Percentiles rank a stretch among this genome's conserved stretches.
Conservation (phyloP, 306 rosid species). For the Vachellia pachyceras region DNA sequence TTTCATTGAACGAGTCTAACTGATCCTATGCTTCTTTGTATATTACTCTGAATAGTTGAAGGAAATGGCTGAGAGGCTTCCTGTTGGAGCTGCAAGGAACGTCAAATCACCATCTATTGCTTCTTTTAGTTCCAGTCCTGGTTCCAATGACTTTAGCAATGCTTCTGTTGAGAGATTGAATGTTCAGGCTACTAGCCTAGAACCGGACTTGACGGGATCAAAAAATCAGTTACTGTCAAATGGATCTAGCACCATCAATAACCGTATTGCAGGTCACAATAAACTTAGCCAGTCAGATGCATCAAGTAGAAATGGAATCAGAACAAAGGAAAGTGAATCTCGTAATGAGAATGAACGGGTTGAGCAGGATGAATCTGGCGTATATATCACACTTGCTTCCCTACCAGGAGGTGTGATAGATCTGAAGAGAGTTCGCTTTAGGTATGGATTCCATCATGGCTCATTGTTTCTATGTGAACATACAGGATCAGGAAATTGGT, state of each 20-base stretch:
- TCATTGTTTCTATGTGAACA: constrained; percentile 13
- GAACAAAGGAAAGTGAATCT: constrained; percentile 80
- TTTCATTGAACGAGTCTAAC: constrained; percentile 15
- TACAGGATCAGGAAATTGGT: constrained; percentile 13
- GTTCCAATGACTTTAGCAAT: constrained; percentile 62
- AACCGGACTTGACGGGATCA: constrained; percentile 73
- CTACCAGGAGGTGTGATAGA: constrained; percentile 88
- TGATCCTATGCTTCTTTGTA: constrained; percentile 34
- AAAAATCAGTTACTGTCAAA: constrained; percentile 67
- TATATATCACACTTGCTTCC: constrained; percentile 90
- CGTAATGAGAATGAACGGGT: constrained; percentile 87
- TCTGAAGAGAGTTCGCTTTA: constrained; percentile 98
- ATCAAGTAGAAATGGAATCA: constrained; percentile 72
- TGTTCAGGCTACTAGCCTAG: constrained; percentile 67
- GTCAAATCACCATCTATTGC: constrained; percentile 75
- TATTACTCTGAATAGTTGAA: constrained; percentile 67
- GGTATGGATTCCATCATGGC: constrained; percentile 52
- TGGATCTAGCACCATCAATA: constrained; percentile 66
- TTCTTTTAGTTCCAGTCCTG: constrained; percentile 68
- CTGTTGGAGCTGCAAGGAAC: constrained; percentile 83
- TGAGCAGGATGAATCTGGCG: constrained; percentile 99
- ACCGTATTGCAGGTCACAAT: constrained; percentile 62
- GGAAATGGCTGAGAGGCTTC: constrained; percentile 98
- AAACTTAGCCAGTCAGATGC: constrained; percentile 75
- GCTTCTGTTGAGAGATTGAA: constrained; percentile 64